A percentile compares a stretch with the other conserved stretches of the same genome.
Evolutionary conservation across 2,329 filamentous ascomycete species (phyloP).

Genomic region (Cladophialophora psammophila): DNA sequence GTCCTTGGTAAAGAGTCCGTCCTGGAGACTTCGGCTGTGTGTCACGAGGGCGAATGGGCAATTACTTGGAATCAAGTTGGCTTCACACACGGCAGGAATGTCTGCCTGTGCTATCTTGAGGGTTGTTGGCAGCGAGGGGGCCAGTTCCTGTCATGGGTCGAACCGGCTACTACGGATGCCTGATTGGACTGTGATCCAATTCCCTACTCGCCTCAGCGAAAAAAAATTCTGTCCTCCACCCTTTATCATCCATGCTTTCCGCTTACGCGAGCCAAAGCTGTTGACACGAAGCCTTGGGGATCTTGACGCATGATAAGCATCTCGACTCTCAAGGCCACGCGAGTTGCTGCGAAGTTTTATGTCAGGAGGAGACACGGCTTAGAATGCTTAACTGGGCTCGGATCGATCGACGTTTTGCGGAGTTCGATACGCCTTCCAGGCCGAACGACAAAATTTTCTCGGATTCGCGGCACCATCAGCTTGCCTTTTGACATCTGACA

Average conservation of each 20-base stretch:
- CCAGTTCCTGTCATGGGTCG: background rate
- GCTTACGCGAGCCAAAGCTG: background rate
- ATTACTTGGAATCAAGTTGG: background rate
- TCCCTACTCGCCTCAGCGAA: background rate
- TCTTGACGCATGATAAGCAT: background rate
- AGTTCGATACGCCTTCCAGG: background rate
- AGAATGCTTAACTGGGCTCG: background rate
- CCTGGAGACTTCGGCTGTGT: background rate
- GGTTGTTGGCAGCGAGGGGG: background rate
- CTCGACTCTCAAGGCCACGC: background rate
- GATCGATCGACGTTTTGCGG: constrained; percentile 1
- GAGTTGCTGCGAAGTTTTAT: background rate
- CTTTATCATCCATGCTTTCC: background rate
- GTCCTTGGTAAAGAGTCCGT: background rate
- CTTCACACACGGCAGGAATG: background rate
- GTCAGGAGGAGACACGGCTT: background rate
- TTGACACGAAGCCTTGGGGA: background rate
- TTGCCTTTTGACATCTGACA: background rate
- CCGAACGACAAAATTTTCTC: background rate
- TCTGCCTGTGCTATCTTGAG: background rate
- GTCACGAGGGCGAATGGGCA: background rate
- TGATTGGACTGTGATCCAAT: background rate
- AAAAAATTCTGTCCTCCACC: background rate
- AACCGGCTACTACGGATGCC: background rate
- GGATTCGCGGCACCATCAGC: background rate